Conservation (phyloP, 2,329 filamentous ascomycete species). For the Fusarium drepaniforme region DNA sequence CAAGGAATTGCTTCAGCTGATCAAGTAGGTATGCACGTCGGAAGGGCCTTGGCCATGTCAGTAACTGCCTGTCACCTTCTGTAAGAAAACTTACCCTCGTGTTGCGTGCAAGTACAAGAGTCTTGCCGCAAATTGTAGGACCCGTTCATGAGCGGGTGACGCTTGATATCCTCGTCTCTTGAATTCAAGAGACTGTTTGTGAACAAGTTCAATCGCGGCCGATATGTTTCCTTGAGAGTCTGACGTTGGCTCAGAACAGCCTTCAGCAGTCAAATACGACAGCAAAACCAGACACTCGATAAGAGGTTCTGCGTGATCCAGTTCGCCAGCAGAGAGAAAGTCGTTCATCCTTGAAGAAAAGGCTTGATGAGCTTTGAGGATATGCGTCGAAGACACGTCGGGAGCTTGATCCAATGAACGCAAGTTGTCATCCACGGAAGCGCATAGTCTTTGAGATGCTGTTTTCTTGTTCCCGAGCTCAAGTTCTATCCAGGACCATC, state of each 20-base stretch:
- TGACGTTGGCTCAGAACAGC: conserved; percentile 58
- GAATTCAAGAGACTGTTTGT: conserved; percentile 58
- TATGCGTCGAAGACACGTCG: conserved; percentile 48
- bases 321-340: conserved; percentile 63
- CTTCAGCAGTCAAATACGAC: conserved; percentile 69
- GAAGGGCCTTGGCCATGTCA: conserved; percentile 65
- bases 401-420: conserved; percentile 27
- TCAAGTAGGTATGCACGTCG: conserved; percentile 75
- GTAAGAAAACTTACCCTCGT: conserved; percentile 58
- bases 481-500: conserved; percentile 78
- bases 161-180: conserved; percentile 49
- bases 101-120: conserved; percentile 76
- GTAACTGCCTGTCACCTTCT: background rate
- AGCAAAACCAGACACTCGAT: conserved; percentile 75
- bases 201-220: conserved; percentile 59
- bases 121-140: conserved; percentile 76
- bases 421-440: conserved; percentile 49
- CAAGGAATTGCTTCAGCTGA: conserved; percentile 71
- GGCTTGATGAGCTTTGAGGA: conserved; percentile 67
- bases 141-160: conserved; percentile 65
- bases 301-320: conserved; percentile 63
- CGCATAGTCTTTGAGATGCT: conserved; percentile 57
- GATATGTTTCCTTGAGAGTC: conserved; percentile 67
- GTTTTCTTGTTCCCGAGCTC: conserved; percentile 48
- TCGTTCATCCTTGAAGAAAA: conserved; percentile 68